A percentile compares a stretch with the other conserved stretches of the same genome.
phyloP scores from a whole-genome alignment of 495 filamentous ascomycete genomes.

The Penicillium cinerascens region DNA sequence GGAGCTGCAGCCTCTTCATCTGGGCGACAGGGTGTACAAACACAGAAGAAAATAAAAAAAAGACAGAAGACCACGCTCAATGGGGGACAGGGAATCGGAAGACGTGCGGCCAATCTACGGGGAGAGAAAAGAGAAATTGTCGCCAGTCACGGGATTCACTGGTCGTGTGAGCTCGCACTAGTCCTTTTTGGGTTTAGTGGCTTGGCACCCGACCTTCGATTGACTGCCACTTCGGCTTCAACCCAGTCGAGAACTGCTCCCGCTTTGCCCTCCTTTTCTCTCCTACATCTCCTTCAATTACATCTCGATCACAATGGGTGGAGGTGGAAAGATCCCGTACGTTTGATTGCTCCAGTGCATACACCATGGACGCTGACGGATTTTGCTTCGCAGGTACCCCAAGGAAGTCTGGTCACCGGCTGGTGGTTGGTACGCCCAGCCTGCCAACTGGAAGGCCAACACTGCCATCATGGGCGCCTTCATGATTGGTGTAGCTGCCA shows the following conservation, averaged over 20 bases:
- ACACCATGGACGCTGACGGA: constrained; percentile 20
- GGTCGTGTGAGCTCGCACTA: constrained; percentile 40
- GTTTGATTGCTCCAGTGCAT: constrained; percentile 19
- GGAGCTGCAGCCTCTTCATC: constrained; percentile 70
- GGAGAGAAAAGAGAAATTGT: constrained; percentile 45
- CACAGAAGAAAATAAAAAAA: constrained; percentile 10
- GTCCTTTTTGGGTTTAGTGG: constrained; percentile 20
- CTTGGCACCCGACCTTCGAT: constrained; percentile 35
- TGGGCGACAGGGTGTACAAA: constrained; percentile 27
- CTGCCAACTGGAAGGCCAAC: constrained; percentile 90
- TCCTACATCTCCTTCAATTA: constrained; percentile 24
- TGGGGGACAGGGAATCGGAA: constrained; percentile 18
- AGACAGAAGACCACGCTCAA: constrained; percentile 16
- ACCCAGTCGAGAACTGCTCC: constrained; percentile 18
- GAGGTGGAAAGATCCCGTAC: constrained; percentile 87
- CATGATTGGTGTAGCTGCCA: constrained; percentile 68
- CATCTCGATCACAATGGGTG: constrained; percentile 44
- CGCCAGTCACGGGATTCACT: constrained; percentile 41
- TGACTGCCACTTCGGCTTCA: constrained; percentile 37
- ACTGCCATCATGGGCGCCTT: constrained; percentile 77
- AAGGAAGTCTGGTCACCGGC: constrained; percentile 99
- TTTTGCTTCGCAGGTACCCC: constrained; percentile 66
- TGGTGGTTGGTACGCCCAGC: constrained; percentile 95
- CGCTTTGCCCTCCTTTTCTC: constrained; percentile 24
- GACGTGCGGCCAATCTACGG: constrained; percentile 24